A percentile compares a stretch with the other conserved stretches of the same genome.
Conservation (phyloP, 164 flowering plant genomes). For the Vitis cinerea region DNA sequence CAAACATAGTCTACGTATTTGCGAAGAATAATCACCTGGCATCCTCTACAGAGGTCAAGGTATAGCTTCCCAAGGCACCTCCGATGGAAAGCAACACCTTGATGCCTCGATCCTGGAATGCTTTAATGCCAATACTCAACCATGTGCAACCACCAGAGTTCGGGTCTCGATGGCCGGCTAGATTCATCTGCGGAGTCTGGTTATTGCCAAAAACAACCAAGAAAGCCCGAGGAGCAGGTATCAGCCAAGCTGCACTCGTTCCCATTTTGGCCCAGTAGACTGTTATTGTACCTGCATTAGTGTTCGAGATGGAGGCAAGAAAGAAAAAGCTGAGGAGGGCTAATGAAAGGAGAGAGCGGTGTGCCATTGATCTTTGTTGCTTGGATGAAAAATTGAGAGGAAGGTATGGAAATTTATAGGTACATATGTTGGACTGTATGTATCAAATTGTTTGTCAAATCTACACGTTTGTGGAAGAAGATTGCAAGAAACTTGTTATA, state of each 20-base stretch:
- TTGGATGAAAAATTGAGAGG: too few species aligned
- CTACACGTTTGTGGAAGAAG: too few species aligned
- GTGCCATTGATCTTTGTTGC: too few species aligned
- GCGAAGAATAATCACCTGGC: slow-evolving; percentile 2
- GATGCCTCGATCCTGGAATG: slow-evolving; percentile 22
- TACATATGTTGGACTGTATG: too few species aligned
- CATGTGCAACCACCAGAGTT: slow-evolving; percentile 1
- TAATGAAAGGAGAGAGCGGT: too few species aligned
- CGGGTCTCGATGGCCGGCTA: slow-evolving; percentile 26
- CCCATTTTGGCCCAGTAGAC: slow-evolving; percentile 19
- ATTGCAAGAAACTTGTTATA: too few species aligned
- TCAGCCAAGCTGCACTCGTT: slow-evolving; percentile 11
- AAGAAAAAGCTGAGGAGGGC: too few species aligned
- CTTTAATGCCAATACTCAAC: slow-evolving; percentile 3
- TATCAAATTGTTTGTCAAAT: too few species aligned
- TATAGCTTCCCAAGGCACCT: slow-evolving; percentile 4
- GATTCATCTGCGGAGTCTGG: slow-evolving; percentile 17
- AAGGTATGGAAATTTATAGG: too few species aligned
- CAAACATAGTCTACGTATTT: too few species aligned
- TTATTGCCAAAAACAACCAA: slow-evolving; percentile 19
- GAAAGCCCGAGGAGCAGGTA: slow-evolving; percentile 16
- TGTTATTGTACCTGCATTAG: too few species aligned
- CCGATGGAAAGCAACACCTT: slow-evolving; percentile 35
- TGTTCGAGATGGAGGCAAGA: too few species aligned
- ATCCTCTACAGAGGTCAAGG: slow-evolving; percentile 17